phyloP scores from a whole-genome alignment of 805 yeast species.

The Tetrapisispora fleetii region DNA sequence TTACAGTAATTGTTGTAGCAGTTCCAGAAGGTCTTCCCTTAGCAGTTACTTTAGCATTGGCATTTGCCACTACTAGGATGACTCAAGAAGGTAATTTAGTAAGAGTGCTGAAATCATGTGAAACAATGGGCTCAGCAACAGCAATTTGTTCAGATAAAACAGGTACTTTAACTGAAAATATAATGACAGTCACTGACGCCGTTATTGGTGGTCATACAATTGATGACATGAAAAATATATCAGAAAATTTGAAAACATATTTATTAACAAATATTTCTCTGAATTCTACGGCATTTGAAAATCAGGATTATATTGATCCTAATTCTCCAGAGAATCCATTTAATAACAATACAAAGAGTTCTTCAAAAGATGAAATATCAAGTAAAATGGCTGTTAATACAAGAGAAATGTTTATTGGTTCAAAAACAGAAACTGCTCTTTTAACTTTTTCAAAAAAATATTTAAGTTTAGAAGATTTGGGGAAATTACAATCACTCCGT shows the following conservation, averaged over 20 bases:
- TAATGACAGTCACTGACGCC: slow-evolving; percentile 83
- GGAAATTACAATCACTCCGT: slow-evolving; percentile 38
- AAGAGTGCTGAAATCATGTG: slow-evolving; percentile 88
- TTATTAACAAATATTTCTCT: slow-evolving; percentile 52
- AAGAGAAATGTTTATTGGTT: slow-evolving; percentile 68
- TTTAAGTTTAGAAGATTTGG: slow-evolving; percentile 35
- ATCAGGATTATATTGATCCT: slow-evolving; percentile 26
- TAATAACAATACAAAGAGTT: neutral
- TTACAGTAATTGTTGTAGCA: slow-evolving; percentile 91
- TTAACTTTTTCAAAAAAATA: slow-evolving; percentile 54
- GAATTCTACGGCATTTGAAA: slow-evolving; percentile 88
- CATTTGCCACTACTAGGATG: slow-evolving; percentile 98
- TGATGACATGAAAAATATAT: slow-evolving; percentile 10
- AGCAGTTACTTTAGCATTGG: slow-evolving; percentile 93
- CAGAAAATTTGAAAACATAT: slow-evolving; percentile 11
- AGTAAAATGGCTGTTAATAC: slow-evolving; percentile 4
- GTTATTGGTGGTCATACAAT: slow-evolving; percentile 46
- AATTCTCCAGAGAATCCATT: slow-evolving; percentile 1
- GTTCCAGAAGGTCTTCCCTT: slow-evolving; percentile 99
- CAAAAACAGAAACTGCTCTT: slow-evolving; percentile 90
- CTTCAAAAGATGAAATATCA: neutral
- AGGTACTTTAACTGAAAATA: slow-evolving; percentile 90
- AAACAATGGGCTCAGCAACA: slow-evolving; percentile 98
- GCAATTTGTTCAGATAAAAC: slow-evolving; percentile 96
- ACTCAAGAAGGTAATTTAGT: slow-evolving; percentile 92